Evolutionary conservation across 2,329 filamentous ascomycete species (phyloP), one percentile per base, ranked within the genome.

Genomic region (Thelonectria discophora): DNA sequence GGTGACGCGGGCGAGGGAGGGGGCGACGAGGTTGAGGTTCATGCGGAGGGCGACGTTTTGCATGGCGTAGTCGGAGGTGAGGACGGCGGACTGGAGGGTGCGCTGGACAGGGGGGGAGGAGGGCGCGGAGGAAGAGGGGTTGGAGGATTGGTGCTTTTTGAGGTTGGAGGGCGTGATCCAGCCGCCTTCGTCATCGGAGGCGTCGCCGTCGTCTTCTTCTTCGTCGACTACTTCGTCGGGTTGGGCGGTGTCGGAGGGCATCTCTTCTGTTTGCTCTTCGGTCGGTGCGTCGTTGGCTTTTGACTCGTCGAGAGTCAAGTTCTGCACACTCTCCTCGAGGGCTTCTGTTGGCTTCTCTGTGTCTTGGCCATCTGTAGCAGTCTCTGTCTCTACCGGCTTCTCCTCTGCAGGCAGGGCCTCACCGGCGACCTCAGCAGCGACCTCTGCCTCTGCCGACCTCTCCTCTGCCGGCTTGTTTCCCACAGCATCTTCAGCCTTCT

Each of bases 111-210:
- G 75, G 61, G 82, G 76, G 50, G 83, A 78, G 42, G 83, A 78
- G 18, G 81, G 76, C 1, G 81, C 76, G 6, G 78, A 68, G 50
- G 72, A 68, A 48, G 71, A 70, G 18, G 82, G 78, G 69, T 94
- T 89, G 74, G 88, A 86, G 61, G 86, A 87, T 79, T 95, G 90
- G 74, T 92, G 90, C 74, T 92, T 91, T 75, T 93, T 91, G 67
- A 99, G 85, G 78, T 98, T 99, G 42, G 90, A 89, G 1, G 94
- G 93, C 0, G 95, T 98, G 75, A 98, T 97, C 94, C 94, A 98
- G 70, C 89, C 92, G 66, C 90, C 92, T 15, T 84, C 85, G 60
- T 88, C 87, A 62, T 83, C 80, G 21, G 74, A 76, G 42, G 75
- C 76, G 6, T 78, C 84, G 5, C 82, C 83, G 32, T 80, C 80